A percentile compares a stretch with the other conserved stretches of the same genome.
phyloP scores from a whole-genome alignment of 139 green algal species.

The Chlamydomonas applanata region DNA sequence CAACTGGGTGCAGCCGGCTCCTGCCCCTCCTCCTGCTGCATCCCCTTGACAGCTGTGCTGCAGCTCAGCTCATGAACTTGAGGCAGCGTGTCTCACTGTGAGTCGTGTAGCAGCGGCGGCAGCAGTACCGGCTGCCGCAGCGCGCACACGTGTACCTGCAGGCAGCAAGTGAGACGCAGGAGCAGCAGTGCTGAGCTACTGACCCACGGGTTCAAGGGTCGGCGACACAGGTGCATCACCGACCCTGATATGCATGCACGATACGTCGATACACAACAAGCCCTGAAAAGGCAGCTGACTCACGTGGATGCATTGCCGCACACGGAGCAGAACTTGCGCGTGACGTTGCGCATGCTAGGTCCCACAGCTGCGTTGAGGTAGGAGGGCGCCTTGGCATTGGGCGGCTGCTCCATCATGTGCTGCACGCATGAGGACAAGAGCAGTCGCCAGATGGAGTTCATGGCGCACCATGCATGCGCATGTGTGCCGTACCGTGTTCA shows the following conservation, averaged over 20 bases:
- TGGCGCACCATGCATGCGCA: not conserved
- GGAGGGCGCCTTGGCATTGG: slow-evolving; percentile 35
- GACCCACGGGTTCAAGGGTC: not conserved
- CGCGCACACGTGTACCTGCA: slow-evolving; percentile 75
- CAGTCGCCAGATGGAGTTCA: not conserved
- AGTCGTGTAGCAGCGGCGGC: slow-evolving; percentile 59
- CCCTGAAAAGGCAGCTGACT: slow-evolving; percentile 24
- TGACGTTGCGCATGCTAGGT: slow-evolving; percentile 33
- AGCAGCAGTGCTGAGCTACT: not conserved
- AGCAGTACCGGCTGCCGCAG: slow-evolving; percentile 78
- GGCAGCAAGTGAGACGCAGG: not conserved
- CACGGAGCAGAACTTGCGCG: slow-evolving; percentile 73
- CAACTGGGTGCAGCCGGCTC: too few relatives aligned
- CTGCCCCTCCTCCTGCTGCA: too few relatives aligned
- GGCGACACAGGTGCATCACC: too few relatives aligned
- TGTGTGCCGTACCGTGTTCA: too few relatives aligned
- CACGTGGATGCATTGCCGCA: slow-evolving; percentile 54
- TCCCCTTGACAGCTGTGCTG: too few relatives aligned
- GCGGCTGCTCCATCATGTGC: slow-evolving; percentile 39
- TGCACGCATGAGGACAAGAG: not conserved
- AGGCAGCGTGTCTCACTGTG: slow-evolving; percentile 84
- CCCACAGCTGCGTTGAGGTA: slow-evolving; percentile 66
- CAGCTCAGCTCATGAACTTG: slow-evolving; percentile 64
- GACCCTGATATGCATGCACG: too few relatives aligned
- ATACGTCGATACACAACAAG: too few relatives aligned